A percentile compares a stretch with the other conserved stretches of the same genome.
These are phyloP conservation scores for Kockovaella imperatae DNA, from an alignment of 768 basidiomycete genomes.

Conservation along the genomic window DNA sequence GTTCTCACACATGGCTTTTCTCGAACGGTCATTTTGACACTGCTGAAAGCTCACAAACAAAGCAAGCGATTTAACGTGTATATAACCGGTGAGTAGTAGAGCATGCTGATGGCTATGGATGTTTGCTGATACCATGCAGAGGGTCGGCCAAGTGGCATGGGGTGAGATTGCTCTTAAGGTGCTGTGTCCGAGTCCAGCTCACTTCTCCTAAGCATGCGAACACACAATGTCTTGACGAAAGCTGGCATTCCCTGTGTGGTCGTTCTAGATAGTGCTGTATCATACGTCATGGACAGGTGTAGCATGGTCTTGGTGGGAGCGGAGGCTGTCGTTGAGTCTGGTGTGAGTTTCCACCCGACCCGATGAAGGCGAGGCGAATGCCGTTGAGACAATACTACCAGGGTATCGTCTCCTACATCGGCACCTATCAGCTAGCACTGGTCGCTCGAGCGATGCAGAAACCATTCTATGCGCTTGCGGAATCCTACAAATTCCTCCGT, in stretches of 20 bases:
- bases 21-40: slow-evolving; percentile 85
- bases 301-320: slow-evolving; percentile 94
- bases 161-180: too few species aligned
- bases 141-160: slow-evolving; percentile 52
- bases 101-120: background rate
- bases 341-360: slow-evolving; percentile 42
- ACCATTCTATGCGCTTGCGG: slow-evolving; percentile 91
- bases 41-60: slow-evolving; percentile 74
- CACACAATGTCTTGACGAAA: slow-evolving; percentile 74
- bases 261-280: slow-evolving; percentile 90
- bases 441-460: slow-evolving; percentile 90
- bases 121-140: background rate
- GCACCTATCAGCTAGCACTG: slow-evolving; percentile 92
- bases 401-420: slow-evolving; percentile 52
- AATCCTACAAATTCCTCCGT: slow-evolving; percentile 96
- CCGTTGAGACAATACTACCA: too few species aligned
- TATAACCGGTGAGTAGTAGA: slow-evolving; percentile 60
- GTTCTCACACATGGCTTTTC: slow-evolving; percentile 97
- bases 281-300: slow-evolving; percentile 93
- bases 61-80: slow-evolving; percentile 93
- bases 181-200: too few species aligned
- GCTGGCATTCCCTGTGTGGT: slow-evolving; percentile 92
- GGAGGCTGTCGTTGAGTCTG: slow-evolving; percentile 96
- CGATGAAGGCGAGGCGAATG: background rate
- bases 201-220: slow-evolving; percentile 62